These are phyloP conservation scores for Gentiana dahurica DNA, from an alignment of 257 asterid species.

Conservation along the genomic window DNA sequence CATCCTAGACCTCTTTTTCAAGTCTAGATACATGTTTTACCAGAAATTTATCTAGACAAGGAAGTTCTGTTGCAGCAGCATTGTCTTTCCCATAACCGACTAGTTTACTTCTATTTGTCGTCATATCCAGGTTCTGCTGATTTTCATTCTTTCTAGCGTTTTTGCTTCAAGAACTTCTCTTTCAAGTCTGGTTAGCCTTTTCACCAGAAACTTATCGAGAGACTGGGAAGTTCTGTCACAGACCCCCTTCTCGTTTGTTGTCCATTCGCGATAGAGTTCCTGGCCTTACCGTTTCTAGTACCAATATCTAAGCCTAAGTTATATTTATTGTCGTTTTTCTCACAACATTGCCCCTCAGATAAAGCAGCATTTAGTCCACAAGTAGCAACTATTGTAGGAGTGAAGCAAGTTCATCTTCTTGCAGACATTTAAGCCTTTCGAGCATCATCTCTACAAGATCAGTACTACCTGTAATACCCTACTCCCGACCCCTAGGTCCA, in stretches of 20 bases:
- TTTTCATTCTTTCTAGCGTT: constrained; percentile 36
- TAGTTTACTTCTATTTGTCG: constrained; percentile 15
- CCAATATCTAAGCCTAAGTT: constrained; percentile 15
- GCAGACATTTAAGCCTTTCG: constrained; percentile 58
- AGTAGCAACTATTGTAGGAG: constrained; percentile 93
- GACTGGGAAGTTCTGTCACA: constrained; percentile 54
- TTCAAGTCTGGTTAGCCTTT: constrained; percentile 79
- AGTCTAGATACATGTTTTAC: constrained; percentile 63
- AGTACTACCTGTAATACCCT: neutral
- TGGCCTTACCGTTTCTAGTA: constrained; percentile 18
- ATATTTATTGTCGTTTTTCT: constrained; percentile 7
- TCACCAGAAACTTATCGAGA: constrained; percentile 75
- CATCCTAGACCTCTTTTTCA: constrained; percentile 76
- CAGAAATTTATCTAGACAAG: constrained; percentile 61
- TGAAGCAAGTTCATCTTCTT: constrained; percentile 84
- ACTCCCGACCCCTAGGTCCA: too few species aligned
- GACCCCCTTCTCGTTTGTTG: constrained; percentile 11
- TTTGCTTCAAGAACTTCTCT: constrained; percentile 84
- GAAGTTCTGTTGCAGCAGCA: constrained; percentile 27
- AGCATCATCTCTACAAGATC: constrained; percentile 68
- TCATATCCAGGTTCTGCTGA: constrained; percentile 20
- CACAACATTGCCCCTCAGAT: constrained; percentile 30
- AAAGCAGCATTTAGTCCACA: constrained; percentile 82
- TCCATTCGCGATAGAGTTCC: constrained; percentile 15
- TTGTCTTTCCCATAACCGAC: constrained; percentile 13